phyloP scores from a whole-genome alignment of 169 alveolate genomes.

The Ichthyophthirius multifiliis region DNA sequence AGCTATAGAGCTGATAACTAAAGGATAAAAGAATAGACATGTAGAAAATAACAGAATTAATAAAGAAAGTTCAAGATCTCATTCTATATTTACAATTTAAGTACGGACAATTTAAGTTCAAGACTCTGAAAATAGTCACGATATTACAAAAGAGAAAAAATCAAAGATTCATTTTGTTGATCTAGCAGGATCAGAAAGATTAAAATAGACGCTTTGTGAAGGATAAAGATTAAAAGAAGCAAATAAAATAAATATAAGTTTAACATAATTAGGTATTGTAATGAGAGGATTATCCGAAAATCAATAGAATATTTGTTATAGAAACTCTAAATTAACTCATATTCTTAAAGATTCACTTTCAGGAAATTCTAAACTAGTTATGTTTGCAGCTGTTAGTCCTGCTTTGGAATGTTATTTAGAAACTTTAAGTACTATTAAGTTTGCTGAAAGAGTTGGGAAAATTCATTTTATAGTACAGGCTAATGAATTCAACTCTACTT shows the following conservation, averaged over 20 bases:
- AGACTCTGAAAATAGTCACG: not conserved
- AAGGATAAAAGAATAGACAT: slow-evolving; percentile 73
- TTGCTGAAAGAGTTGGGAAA: slow-evolving; percentile 78
- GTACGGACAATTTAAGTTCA: slow-evolving; percentile 48
- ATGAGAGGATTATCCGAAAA: slow-evolving; percentile 57
- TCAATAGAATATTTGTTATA: not conserved
- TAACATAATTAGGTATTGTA: slow-evolving; percentile 76
- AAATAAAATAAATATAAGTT: slow-evolving; percentile 81
- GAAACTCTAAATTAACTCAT: slow-evolving; percentile 71
- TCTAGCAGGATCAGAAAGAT: slow-evolving; percentile 88
- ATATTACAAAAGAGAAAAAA: slow-evolving; percentile 40
- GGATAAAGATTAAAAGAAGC: slow-evolving; percentile 86
- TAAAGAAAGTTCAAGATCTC: slow-evolving; percentile 70
- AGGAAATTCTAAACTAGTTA: slow-evolving; percentile 68
- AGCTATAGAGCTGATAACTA: slow-evolving; percentile 43
- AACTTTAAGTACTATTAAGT: slow-evolving; percentile 64
- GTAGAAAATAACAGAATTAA: slow-evolving; percentile 72
- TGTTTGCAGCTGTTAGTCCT: slow-evolving; percentile 64
- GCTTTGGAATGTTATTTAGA: slow-evolving; percentile 60
- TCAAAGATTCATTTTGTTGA: slow-evolving; percentile 80
- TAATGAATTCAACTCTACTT: too few relatives aligned
- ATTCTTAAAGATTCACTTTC: slow-evolving; percentile 66
- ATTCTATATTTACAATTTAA: slow-evolving; percentile 71
- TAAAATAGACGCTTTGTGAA: slow-evolving; percentile 61
- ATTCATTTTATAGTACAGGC: slow-evolving; percentile 23